phyloP scores from a whole-genome alignment of 352 stramenopile genomes.

The Phytophthora citricola region DNA sequence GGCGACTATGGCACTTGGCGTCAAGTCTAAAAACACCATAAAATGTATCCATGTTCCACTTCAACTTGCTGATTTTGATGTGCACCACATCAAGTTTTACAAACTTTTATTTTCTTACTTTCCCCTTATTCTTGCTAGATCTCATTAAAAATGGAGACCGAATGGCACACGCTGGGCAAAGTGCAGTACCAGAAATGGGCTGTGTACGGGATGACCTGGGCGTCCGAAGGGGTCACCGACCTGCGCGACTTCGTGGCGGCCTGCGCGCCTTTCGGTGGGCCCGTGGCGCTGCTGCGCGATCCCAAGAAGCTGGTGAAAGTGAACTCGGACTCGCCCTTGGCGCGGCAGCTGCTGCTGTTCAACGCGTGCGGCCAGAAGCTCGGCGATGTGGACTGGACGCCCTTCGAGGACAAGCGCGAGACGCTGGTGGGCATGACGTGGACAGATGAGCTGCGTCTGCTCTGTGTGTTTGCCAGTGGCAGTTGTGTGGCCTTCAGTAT shows the following conservation, averaged over 20 bases:
- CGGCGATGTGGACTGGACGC: slow-evolving; percentile 63
- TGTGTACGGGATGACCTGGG: slow-evolving; percentile 73
- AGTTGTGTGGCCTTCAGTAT: slow-evolving; percentile 74
- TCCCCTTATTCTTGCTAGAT: slow-evolving; percentile 2
- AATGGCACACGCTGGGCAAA: slow-evolving; percentile 88
- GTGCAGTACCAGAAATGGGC: slow-evolving; percentile 90
- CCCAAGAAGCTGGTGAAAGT: slow-evolving; percentile 80
- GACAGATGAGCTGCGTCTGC: slow-evolving; percentile 83
- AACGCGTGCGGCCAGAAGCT: slow-evolving; percentile 76
- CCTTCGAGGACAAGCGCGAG: slow-evolving; percentile 77
- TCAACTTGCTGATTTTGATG: slow-evolving; percentile 1
- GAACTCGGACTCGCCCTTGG: slow-evolving; percentile 51
- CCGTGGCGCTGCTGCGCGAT: slow-evolving; percentile 76
- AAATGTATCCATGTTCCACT: slow-evolving; percentile 4
- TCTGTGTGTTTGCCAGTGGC: slow-evolving; percentile 83
- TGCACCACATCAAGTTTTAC: slow-evolving; percentile 2
- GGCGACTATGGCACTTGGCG: slow-evolving; percentile 54
- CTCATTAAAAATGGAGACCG: slow-evolving; percentile 59
- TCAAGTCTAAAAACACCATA: slow-evolving; percentile 28
- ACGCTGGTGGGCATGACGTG: slow-evolving; percentile 76
- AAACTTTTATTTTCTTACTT: background rate
- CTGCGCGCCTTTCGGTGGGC: slow-evolving; percentile 72
- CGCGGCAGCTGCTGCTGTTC: slow-evolving; percentile 75
- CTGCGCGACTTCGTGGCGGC: slow-evolving; percentile 71
- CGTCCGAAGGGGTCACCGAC: slow-evolving; percentile 55